These are phyloP conservation scores for Chaetoscypha palmicola DNA, from an alignment of 2,329 filamentous ascomycete genomes.

Conservation along the genomic window DNA sequence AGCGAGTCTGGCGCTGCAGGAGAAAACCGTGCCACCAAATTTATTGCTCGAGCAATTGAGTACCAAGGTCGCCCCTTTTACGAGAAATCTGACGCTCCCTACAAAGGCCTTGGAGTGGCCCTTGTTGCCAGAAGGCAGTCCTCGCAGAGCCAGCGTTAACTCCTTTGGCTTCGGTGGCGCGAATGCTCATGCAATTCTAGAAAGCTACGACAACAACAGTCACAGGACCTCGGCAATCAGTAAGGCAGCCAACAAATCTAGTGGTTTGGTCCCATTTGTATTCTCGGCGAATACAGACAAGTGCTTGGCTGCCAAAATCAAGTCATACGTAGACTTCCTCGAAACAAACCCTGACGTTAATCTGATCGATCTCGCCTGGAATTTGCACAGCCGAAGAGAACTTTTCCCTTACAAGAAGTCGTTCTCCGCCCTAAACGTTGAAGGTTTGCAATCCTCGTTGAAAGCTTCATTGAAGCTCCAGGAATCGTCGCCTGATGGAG, in stretches of 20 bases:
- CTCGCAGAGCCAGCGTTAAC: conserved; percentile 17
- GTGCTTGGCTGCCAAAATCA: not conserved
- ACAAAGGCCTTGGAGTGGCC: conserved; percentile 7
- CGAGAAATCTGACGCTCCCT: not conserved
- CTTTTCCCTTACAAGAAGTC: not conserved
- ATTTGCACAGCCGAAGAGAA: not conserved
- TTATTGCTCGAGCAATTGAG: conserved; percentile 31
- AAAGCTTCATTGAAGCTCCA: not conserved
- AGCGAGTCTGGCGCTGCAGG: conserved; percentile 22
- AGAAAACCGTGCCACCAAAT: conserved; percentile 28
- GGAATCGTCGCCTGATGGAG: not conserved
- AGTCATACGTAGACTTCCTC: not conserved
- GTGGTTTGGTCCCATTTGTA: conserved; percentile 7
- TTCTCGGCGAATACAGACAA: conserved; percentile 10
- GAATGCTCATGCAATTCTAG: conserved; percentile 31
- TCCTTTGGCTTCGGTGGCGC: conserved; percentile 24
- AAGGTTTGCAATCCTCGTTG: not conserved
- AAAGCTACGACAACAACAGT: conserved; percentile 6
- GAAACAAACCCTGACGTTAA: not conserved
- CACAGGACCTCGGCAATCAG: not conserved
- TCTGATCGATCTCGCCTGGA: conserved; percentile 1
- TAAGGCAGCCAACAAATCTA: not conserved
- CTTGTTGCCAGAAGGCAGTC: not conserved
- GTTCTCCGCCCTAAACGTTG: conserved; percentile 2
- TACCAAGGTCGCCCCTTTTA: conserved; percentile 20